phyloP scores from a whole-genome alignment of 225 moss, liverwort and hornwort species.

The Polytrichum formosum region DNA sequence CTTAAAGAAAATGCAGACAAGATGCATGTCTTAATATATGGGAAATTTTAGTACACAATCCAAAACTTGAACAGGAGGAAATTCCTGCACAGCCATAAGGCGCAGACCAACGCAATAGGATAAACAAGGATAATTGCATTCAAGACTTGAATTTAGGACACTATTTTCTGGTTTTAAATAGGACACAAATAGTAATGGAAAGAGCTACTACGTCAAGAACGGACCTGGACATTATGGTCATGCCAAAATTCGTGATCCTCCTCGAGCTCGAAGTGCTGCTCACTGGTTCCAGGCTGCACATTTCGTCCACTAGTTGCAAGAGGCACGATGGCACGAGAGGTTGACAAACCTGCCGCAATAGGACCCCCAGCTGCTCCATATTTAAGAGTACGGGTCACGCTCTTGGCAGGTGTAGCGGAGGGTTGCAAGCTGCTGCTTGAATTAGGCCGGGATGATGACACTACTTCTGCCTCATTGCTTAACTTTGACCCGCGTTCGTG shows the following conservation, averaged over 20 bases:
- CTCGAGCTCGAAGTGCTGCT: conserved; percentile 51
- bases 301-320: conserved; percentile 32
- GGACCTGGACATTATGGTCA: conserved; percentile 63
- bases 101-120: no score
- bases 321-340: conserved; percentile 33
- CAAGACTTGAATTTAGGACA: no score
- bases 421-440: conserved; percentile 15
- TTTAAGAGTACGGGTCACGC: conserved; percentile 44
- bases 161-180: no score
- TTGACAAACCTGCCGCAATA: conserved; percentile 15
- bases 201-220: not conserved
- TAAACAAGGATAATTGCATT: no score
- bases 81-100: no score
- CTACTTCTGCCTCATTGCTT: conserved; percentile 25
- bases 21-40: no score
- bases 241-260: conserved; percentile 65
- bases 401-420: conserved; percentile 54
- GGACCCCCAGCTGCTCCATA: conserved; percentile 26
- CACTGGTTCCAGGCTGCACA: conserved; percentile 10
- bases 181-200: no score
- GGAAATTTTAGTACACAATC: no score
- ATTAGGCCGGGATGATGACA: conserved; percentile 25
- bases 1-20: no score
- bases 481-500: conserved; percentile 28
- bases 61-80: no score